Percentiles rank a stretch among this genome's conserved stretches.
phyloP scores from a whole-genome alignment of 2,329 filamentous ascomycete species.

The Dactylellina sp. region DNA sequence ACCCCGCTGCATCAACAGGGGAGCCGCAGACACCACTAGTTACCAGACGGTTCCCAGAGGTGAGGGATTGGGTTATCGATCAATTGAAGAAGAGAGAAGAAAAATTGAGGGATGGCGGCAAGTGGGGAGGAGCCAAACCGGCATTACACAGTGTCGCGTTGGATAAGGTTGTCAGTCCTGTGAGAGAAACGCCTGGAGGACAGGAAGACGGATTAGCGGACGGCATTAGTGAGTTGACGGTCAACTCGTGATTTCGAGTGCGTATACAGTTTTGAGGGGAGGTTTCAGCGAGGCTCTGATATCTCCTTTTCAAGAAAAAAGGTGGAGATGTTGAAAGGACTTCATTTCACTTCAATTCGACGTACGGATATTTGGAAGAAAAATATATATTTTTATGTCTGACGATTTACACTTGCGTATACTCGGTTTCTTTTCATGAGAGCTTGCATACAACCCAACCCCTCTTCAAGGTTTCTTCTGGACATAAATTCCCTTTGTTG shows the following conservation, averaged over 20 bases:
- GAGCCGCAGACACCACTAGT: conserved; percentile 59
- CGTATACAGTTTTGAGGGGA: too few relatives aligned
- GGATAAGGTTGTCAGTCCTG: conserved; percentile 73
- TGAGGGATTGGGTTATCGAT: conserved; percentile 83
- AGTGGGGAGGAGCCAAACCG: conserved; percentile 71
- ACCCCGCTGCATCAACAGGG: conserved; percentile 64
- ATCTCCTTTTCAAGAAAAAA: conserved; percentile 10
- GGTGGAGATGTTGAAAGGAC: too few relatives aligned
- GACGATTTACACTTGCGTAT: too few relatives aligned
- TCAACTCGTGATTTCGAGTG: conserved; percentile 50
- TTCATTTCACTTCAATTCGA: conserved; percentile 15
- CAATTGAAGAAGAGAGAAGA: conserved; percentile 76
- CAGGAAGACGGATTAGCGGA: conserved; percentile 37
- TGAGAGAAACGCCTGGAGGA: conserved; percentile 44
- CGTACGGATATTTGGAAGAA: not conserved
- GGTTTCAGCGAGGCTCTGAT: conserved; percentile 39
- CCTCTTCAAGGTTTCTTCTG: conserved; percentile 13
- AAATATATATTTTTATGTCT: too few relatives aligned
- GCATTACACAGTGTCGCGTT: conserved; percentile 88
- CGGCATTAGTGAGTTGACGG: conserved; percentile 36
- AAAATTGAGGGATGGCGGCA: conserved; percentile 67
- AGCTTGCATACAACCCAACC: too few relatives aligned
- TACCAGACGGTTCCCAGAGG: conserved; percentile 77
- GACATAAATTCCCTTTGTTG: not conserved
- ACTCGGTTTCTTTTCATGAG: too few relatives aligned